Base-by-base conservation (phyloP, 2,329 filamentous ascomycete species). In the Eutypa lata region DNA sequence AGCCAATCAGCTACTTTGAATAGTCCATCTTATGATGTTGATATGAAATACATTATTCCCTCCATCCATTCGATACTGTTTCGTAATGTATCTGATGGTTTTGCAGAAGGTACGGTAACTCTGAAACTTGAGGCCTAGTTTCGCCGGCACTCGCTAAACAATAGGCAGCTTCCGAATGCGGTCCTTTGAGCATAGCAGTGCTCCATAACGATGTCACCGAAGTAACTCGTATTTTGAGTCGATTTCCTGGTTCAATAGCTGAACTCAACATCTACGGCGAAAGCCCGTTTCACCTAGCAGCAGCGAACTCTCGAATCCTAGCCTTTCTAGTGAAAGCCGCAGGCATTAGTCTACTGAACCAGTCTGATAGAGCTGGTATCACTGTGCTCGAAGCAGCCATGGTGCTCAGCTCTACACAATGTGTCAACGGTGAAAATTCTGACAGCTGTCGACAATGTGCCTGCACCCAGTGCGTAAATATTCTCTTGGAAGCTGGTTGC, bases 141-240 rank as follows among this genome's bases (percentile, higher is more conserved):
- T 16, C 26, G 16, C 14, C 24, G 7, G n/a, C 3, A 21, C 18
- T n/a, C 8, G 5, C 21, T 53, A 48, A 53, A 22, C 3, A 13
- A 19, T 13, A 18, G 19, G 10, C 8, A 53, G 51, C 51, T 22
- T 53, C 42, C 35, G 33, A 24, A 11, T 53, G 51, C 19, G 51
- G 47, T 1, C 43, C 43, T 33, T 19, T 53, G n/a, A 50, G 51
- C 18, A 45, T 53, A 33, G 51, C 51, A 3, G 51, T 53, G n/a
- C 33, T 50, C 11, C 43, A 43, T 10, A 35, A 44, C 5, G 42
- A 50, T 16, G 11, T 42, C 2, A 1, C 22, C 11, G 51, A 53
- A 38, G 43, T 53, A 7, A 31, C 21, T 18, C 51, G 24, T 33
- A 50, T 50, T 26, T 35, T 53, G 24, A 18, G 24, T 43, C 48